Base-by-base conservation (phyloP, 768 basidiomycete species). In the Agrocybe chaxingu region DNA sequence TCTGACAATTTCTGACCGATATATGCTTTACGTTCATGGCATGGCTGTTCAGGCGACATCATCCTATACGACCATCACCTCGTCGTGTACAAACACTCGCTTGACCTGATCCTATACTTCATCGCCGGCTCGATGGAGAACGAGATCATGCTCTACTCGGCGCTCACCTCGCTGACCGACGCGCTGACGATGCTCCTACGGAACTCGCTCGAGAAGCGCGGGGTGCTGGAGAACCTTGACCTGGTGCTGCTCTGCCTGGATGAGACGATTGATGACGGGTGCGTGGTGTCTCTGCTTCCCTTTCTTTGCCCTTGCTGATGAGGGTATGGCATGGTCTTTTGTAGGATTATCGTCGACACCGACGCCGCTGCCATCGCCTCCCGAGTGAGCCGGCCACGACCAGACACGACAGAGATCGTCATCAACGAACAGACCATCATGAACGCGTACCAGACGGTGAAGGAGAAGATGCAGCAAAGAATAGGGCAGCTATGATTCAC, bases 191-290 rank as follows among this genome's bases (percentile, higher is more conserved):
- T 98, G 62, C 76, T 98, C 31, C 77, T 99, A 29, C 79, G 94
- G 40, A 94, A 95, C 64, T 85, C 93, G 61, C 81, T 98, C 11
- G 97, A 99, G 76, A 98, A 98, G 72, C 79, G 96, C 10, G 89
- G 86, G 8, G 87, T 98, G 38, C 72, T 98, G 45, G 97, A 98
- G 73, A 98, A 93, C 69, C 70, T 98, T 42, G 97, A 98, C 69
- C 62, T 98, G 48, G 91, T 97, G 8, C 67, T 98, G 45, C 72
- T 99, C 18, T 95, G 94, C 60, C 72, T 98, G 45, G 97, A 98
- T 69, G 97, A 99, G 74, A 96, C 93, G 2, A 85, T 98, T 51
- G 97, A 99, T 68, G 94, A 99, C 64, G 97, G 97, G 96, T 98
- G 67, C 59, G 85, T 76, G 1, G 30, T 47, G 19, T 45, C 41